phyloP scores from a whole-genome alignment of 768 basidiomycete species.

The Gloeophyllum trabeum region DNA sequence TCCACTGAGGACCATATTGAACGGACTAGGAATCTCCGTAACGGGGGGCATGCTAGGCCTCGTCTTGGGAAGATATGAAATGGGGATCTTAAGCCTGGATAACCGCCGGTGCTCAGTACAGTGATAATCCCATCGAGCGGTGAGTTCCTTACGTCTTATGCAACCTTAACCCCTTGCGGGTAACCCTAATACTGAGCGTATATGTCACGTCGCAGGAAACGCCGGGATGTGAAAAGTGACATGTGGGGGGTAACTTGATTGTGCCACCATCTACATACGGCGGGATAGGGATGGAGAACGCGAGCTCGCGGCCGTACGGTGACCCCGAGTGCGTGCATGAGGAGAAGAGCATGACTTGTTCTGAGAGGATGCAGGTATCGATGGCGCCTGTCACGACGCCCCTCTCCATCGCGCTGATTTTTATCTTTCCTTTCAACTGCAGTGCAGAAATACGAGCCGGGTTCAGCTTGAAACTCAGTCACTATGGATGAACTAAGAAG shows the following conservation, averaged over 20 bases:
- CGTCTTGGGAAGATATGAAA: conserved; percentile 33
- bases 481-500: conserved; percentile 1
- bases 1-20: too few species aligned
- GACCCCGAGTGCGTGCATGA: conserved; percentile 6
- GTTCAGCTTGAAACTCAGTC: not conserved
- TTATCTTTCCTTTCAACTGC: conserved; percentile 27
- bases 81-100: conserved; percentile 21
- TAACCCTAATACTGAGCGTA: conserved; percentile 24
- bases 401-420: conserved; percentile 19
- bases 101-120: too few species aligned
- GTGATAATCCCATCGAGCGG: not conserved
- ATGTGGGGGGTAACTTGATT: conserved; percentile 27
- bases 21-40: conserved; percentile 19
- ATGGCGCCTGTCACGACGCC: conserved; percentile 16
- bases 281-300: conserved; percentile 30
- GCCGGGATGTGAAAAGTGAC: conserved; percentile 18
- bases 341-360: conserved; percentile 18
- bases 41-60: conserved; percentile 23
- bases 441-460: not conserved
- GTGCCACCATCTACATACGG: conserved; percentile 17
- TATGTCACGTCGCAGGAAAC: conserved; percentile 23
- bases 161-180: conserved; percentile 26
- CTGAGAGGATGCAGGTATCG: conserved; percentile 16
- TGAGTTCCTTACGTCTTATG: conserved; percentile 24
- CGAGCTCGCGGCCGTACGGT: conserved; percentile 12